These are phyloP conservation scores for Trifolium dubium DNA, from an alignment of 306 rosid genomes.

Conservation along the genomic window DNA sequence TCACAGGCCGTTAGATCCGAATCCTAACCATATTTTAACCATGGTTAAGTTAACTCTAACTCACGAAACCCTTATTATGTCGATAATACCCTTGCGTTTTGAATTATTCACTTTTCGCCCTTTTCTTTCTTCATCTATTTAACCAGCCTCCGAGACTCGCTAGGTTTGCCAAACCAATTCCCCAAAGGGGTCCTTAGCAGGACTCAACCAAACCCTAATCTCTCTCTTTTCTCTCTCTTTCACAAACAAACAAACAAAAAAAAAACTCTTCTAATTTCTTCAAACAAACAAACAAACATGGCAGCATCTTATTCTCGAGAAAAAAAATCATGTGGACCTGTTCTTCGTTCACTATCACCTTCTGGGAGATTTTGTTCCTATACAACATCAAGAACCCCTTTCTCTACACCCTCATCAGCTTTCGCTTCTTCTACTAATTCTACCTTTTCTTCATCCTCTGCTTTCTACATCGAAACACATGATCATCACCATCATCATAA, in stretches of 20 bases:
- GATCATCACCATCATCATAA: conserved; percentile 16
- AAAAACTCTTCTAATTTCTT: not conserved
- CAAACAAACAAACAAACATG: conserved; percentile 42
- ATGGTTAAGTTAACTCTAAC: conserved; percentile 44
- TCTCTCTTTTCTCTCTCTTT: not conserved
- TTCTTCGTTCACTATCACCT: conserved; percentile 73
- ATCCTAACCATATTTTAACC: conserved; percentile 50
- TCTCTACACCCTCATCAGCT: conserved; percentile 59
- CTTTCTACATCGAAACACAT: conserved; percentile 47
- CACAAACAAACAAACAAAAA: not conserved
- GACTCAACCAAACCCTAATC: conserved; percentile 17
- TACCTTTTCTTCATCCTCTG: conserved; percentile 59
- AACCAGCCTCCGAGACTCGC: conserved; percentile 69
- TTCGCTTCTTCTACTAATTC: conserved; percentile 84
- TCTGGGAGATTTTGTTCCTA: conserved; percentile 69
- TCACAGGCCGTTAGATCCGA: conserved; percentile 70
- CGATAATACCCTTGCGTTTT: conserved; percentile 13
- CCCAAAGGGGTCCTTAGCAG: conserved; percentile 59
- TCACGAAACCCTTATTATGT: not conserved
- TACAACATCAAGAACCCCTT: conserved; percentile 49
- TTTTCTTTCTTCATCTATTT: conserved; percentile 48
- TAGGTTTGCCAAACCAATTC: conserved; percentile 92
- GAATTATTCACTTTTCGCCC: conserved; percentile 44
- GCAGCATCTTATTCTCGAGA: conserved; percentile 59
- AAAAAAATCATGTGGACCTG: conserved; percentile 78